Percentiles rank a stretch among this genome's conserved stretches.
phyloP scores from a whole-genome alignment of 148 eudicot species.

The Cornus kousa region DNA sequence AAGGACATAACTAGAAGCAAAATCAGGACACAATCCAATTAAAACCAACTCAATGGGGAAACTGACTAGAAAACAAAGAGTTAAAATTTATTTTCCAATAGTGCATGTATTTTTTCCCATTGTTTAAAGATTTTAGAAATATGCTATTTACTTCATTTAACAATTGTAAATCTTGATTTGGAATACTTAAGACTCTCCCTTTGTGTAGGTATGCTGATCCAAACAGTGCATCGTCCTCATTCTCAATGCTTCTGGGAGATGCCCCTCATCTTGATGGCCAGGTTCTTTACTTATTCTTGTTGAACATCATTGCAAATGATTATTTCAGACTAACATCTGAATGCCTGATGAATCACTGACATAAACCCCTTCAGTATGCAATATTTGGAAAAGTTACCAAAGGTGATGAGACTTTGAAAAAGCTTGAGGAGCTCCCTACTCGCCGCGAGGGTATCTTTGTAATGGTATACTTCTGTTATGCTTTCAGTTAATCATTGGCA shows the following conservation, averaged over 20 bases:
- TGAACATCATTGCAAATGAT: background rate
- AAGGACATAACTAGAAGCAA: background rate
- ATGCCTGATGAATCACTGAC: constrained; percentile 4
- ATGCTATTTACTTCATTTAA: background rate
- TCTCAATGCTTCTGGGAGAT: constrained; percentile 92
- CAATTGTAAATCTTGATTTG: background rate
- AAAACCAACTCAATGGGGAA: background rate
- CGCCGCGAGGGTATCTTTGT: constrained; percentile 92
- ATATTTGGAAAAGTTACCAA: constrained; percentile 84
- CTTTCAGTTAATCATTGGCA: constrained; percentile 13
- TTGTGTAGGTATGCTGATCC: constrained; percentile 71
- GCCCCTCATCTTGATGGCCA: constrained; percentile 93
- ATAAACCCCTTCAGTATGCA: constrained; percentile 60
- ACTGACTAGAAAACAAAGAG: background rate
- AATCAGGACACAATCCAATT: background rate
- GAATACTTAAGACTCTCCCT: background rate
- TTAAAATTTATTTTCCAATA: background rate
- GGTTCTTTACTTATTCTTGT: constrained; percentile 38
- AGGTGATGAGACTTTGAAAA: constrained; percentile 88
- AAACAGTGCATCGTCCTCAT: constrained; percentile 88
- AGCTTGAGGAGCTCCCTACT: constrained; percentile 87
- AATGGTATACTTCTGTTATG: constrained; percentile 57
- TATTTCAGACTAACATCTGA: constrained; percentile 5
- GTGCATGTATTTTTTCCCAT: background rate
- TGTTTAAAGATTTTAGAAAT: background rate